Evolutionary conservation across 208 protist genomes (phyloP).

Genomic region (Trypanosomatidae sp.): DNA sequence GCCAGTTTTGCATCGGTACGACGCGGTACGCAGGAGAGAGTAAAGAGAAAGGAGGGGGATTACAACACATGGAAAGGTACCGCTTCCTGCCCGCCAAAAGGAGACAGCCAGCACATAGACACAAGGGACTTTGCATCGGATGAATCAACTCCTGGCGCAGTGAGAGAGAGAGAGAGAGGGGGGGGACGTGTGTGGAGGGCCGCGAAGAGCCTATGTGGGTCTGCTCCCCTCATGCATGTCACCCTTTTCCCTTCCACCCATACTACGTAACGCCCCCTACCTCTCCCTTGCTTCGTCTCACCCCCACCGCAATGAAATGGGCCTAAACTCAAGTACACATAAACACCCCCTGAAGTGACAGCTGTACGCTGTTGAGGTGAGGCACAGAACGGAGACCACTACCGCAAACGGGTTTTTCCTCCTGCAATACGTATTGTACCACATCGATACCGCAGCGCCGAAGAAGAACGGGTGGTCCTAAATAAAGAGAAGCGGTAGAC

Average conservation of each 20-base stretch:
- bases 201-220: neutral
- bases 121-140: neutral
- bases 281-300: neutral
- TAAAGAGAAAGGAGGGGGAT: neutral
- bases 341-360: neutral
- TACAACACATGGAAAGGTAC: neutral
- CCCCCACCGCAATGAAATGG: neutral
- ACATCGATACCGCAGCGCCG: constrained; percentile 14
- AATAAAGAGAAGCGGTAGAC: neutral
- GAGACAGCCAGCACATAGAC: neutral
- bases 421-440: neutral
- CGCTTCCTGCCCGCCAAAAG: neutral
- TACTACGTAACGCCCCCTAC: neutral
- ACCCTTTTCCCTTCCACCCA: neutral
- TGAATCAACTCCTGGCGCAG: neutral
- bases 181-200: neutral
- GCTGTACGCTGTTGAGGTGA: no score
- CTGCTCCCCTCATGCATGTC: neutral
- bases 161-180: neutral
- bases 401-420: neutral
- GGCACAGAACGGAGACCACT: neutral
- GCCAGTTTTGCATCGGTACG: neutral
- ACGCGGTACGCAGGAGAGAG: neutral
- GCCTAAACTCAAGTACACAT: neutral
- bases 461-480: constrained; percentile 1